Percentiles rank a stretch among this genome's conserved stretches.
phyloP scores from a whole-genome alignment of 2,329 filamentous ascomycete species.

The Whalleya microplaca region DNA sequence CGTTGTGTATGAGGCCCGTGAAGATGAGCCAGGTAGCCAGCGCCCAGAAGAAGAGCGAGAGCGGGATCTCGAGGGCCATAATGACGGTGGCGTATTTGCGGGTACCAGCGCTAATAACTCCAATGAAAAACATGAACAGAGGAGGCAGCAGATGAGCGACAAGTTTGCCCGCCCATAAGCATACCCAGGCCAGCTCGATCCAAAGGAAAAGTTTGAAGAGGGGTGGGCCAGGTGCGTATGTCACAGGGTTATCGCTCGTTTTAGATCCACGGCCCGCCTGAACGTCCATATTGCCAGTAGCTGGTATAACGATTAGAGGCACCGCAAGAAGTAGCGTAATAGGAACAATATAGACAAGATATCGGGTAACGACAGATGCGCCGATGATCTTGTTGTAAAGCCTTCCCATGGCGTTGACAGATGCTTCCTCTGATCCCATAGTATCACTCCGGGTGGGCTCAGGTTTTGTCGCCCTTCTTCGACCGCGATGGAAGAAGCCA shows the following conservation, averaged over 20 bases:
- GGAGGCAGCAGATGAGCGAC: constrained; percentile 63
- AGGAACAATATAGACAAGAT: constrained; percentile 70
- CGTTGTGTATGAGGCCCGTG: constrained; percentile 52
- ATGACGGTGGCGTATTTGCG: constrained; percentile 72
- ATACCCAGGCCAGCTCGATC: constrained; percentile 70
- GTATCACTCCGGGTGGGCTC: constrained; percentile 48
- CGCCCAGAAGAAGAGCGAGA: constrained; percentile 72
- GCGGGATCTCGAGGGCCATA: constrained; percentile 64
- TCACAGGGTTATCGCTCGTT: constrained; percentile 23
- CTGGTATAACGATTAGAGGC: constrained; percentile 61
- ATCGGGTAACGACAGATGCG: constrained; percentile 67
- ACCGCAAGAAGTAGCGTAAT: constrained; percentile 63
- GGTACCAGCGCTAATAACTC: constrained; percentile 70
- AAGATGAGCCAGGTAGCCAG: constrained; percentile 66
- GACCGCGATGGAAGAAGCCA: constrained; percentile 50
- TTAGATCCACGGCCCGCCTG: constrained; percentile 40
- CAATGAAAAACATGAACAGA: constrained; percentile 70
- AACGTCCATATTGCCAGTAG: constrained; percentile 47
- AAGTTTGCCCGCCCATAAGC: constrained; percentile 69
- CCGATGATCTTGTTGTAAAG: constrained; percentile 67
- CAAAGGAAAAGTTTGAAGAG: constrained; percentile 68
- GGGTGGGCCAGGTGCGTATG: constrained; percentile 45
- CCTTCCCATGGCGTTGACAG: constrained; percentile 67
- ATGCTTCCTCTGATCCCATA: constrained; percentile 53
- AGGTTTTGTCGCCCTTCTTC: constrained; percentile 51